phyloP scores from a whole-genome alignment of 1,139 yeast species.

The Magnusiomyces starmeri region DNA sequence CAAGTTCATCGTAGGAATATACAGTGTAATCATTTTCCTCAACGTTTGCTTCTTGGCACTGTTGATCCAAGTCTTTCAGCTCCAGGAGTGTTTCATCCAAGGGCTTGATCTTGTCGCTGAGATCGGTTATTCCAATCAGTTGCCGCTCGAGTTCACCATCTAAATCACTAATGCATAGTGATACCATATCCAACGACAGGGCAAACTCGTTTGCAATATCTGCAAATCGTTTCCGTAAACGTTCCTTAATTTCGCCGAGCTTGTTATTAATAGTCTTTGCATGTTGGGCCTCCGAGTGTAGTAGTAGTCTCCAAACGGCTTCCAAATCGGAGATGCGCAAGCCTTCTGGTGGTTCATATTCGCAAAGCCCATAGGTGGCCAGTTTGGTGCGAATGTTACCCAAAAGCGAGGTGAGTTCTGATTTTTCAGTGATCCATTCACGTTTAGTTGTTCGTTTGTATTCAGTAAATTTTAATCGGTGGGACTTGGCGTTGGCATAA shows the following conservation, averaged over 20 bases:
- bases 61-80: constrained; percentile 27
- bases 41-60: constrained; percentile 35
- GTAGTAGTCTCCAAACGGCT: constrained; percentile 30
- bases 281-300: constrained; percentile 32
- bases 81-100: constrained; percentile 27
- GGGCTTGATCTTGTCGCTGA: constrained; percentile 33
- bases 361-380: constrained; percentile 34
- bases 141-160: constrained; percentile 38
- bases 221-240: constrained; percentile 43
- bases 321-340: constrained; percentile 31
- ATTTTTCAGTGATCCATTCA: constrained; percentile 37
- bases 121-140: constrained; percentile 29
- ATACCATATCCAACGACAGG: constrained; percentile 28
- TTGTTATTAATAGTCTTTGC: constrained; percentile 33
- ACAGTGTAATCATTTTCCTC: constrained; percentile 39
- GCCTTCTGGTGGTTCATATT: constrained; percentile 35
- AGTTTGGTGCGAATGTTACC: constrained; percentile 37
- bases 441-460: constrained; percentile 34
- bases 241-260: constrained; percentile 35
- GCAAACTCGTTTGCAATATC: constrained; percentile 36
- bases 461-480: constrained; percentile 25
- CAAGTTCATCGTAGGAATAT: constrained; percentile 36
- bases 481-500: constrained; percentile 32
- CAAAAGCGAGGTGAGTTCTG: constrained; percentile 34
- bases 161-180: constrained; percentile 30